Percentiles rank a stretch among this genome's conserved stretches.
Conservation (phyloP, 2,329 filamentous ascomycete species). For the Trichoderma atroviride region DNA sequence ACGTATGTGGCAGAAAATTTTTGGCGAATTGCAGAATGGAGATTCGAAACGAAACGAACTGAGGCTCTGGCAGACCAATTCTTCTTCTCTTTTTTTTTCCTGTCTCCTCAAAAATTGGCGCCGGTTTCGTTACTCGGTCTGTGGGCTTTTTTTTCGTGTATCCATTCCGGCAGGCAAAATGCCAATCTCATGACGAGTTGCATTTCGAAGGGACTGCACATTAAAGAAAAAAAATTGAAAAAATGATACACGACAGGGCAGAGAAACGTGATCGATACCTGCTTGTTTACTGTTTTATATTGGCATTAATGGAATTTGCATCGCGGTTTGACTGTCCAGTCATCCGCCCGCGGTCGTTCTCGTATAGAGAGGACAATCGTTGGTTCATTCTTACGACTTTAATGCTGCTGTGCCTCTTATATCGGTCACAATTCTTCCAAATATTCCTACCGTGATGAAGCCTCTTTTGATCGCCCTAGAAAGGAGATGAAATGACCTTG, state of each 20-base stretch:
- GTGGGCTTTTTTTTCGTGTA: constrained; percentile 19
- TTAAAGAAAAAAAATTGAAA: constrained; percentile 19
- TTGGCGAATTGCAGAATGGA: constrained; percentile 22
- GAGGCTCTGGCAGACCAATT: constrained; percentile 21
- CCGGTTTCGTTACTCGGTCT: constrained; percentile 19
- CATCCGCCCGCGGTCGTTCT: constrained; percentile 7
- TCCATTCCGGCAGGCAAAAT: constrained; percentile 11
- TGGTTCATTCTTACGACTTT: constrained; percentile 8
- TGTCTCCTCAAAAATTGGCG: constrained; percentile 11
- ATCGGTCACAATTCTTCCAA: not conserved
- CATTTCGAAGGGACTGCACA: constrained; percentile 20
- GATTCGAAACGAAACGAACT: constrained; percentile 24
- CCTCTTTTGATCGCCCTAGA: not conserved
- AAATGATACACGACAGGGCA: constrained; percentile 23
- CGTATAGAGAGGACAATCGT: constrained; percentile 1
- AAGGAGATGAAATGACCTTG: not conserved
- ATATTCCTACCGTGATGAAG: not conserved
- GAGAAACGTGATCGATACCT: constrained; percentile 23
- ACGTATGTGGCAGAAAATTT: constrained; percentile 23
- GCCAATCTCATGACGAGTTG: constrained; percentile 18
- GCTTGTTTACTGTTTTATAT: constrained; percentile 22
- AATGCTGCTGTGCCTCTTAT: not conserved
- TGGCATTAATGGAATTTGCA: constrained; percentile 26
- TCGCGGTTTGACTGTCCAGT: constrained; percentile 16
- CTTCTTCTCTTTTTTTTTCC: constrained; percentile 2